Conservation (phyloP, 805 yeast species). For the Candida boidinii region DNA sequence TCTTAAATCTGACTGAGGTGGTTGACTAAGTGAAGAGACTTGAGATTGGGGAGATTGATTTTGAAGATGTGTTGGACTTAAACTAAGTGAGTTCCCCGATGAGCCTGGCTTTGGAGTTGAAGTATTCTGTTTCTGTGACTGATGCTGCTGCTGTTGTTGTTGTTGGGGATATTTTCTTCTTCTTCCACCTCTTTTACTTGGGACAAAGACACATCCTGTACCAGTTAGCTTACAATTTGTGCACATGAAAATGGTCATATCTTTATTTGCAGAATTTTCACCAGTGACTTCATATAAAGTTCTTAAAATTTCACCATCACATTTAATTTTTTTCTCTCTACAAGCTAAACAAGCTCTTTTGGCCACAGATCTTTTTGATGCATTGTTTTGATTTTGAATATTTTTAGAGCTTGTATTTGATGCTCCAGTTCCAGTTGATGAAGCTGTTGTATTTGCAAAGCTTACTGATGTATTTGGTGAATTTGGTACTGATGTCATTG, state of each 20-base stretch:
- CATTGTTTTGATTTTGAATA: too few species aligned
- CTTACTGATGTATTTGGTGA: too few species aligned
- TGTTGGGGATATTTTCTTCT: constrained; percentile 24
- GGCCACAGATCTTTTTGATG: constrained; percentile 40
- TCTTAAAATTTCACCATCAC: constrained; percentile 47
- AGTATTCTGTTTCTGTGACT: not conserved
- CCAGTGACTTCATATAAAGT: constrained; percentile 16
- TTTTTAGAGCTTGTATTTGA: too few species aligned
- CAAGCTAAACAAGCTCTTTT: constrained; percentile 56
- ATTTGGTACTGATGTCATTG: too few species aligned
- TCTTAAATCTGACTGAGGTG: not conserved
- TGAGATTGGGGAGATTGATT: too few species aligned
- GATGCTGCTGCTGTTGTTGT: not conserved
- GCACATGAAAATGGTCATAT: constrained; percentile 22
- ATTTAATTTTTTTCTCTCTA: constrained; percentile 56
- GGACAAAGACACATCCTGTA: constrained; percentile 46
- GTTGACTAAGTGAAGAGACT: not conserved
- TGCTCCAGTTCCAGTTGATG: too few species aligned
- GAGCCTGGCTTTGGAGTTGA: constrained; percentile 1
- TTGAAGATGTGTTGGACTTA: not conserved
- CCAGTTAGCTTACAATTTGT: constrained; percentile 40
- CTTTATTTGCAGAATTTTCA: constrained; percentile 12
- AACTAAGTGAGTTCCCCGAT: not conserved
- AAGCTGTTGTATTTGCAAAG: too few species aligned
- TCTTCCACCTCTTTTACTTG: constrained; percentile 50